phyloP scores from a whole-genome alignment of 2,329 filamentous ascomycete species.

The Xylaria sp. region DNA sequence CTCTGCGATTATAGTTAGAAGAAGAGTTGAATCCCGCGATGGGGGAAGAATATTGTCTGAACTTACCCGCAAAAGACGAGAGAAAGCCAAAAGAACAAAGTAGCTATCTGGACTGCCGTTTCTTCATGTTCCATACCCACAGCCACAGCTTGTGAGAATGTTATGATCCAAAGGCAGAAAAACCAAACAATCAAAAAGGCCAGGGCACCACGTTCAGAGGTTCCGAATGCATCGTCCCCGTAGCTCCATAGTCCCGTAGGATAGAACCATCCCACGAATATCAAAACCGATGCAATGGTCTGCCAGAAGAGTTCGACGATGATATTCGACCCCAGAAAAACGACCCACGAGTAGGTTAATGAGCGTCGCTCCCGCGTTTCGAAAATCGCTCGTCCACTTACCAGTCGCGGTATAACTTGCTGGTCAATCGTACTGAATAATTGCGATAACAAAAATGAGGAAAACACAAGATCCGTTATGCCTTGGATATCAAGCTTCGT shows the following conservation, averaged over 20 bases:
- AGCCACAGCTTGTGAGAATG: slow-evolving; percentile 15
- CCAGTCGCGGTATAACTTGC: slow-evolving; percentile 82
- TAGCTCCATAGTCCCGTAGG: slow-evolving; percentile 18
- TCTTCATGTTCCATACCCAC: slow-evolving; percentile 3
- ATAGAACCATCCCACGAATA: slow-evolving; percentile 28
- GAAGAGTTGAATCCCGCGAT: no score
- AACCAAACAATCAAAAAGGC: slow-evolving; percentile 10
- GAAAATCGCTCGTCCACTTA: slow-evolving; percentile 77
- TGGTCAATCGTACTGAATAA: slow-evolving; percentile 81
- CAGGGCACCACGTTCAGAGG: neutral
- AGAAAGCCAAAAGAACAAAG: slow-evolving; percentile 7
- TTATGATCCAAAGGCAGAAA: neutral
- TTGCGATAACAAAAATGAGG: slow-evolving; percentile 42
- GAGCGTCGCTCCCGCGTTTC: slow-evolving; percentile 81
- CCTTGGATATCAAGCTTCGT: slow-evolving; percentile 74
- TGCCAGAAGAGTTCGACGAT: slow-evolving; percentile 70
- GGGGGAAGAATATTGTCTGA: no score
- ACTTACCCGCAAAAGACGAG: slow-evolving; percentile 27
- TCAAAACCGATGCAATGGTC: neutral
- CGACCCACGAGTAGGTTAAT: slow-evolving; percentile 81
- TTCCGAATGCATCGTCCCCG: neutral
- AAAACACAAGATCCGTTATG: slow-evolving; percentile 65
- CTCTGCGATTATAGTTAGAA: neutral
- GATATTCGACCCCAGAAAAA: slow-evolving; percentile 81
- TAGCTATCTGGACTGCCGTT: slow-evolving; percentile 11